Conservation (phyloP, 306 rosid species). For the Adenanthera pavonina region DNA sequence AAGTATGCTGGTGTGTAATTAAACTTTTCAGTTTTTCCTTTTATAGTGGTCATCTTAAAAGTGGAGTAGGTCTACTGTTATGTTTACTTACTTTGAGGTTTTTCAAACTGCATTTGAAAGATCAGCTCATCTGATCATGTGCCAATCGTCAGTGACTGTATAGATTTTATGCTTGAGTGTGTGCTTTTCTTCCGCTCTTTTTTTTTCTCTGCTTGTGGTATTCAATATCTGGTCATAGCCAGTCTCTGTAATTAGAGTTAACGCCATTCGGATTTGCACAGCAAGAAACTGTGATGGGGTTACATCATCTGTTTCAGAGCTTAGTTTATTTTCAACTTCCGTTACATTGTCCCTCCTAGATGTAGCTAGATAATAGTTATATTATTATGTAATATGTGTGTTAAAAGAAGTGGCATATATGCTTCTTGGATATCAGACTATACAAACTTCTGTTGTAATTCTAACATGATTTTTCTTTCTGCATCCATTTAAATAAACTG, state of each 20-base stretch:
- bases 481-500: not conserved
- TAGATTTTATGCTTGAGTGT: not conserved
- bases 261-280: conserved; percentile 5
- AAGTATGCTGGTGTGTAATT: conserved; percentile 85
- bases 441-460: not conserved
- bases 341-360: not conserved
- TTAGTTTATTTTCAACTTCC: not conserved
- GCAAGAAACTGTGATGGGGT: not conserved
- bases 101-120: not conserved
- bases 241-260: conserved; percentile 17
- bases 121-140: not conserved
- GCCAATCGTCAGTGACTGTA: not conserved
- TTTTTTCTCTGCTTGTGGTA: not conserved
- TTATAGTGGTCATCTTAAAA: not conserved
- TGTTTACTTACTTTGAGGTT: not conserved
- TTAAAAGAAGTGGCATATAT: not conserved
- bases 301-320: conserved; percentile 17
- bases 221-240: conserved; percentile 14
- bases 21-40: not conserved
- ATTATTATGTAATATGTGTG: conserved; percentile 1
- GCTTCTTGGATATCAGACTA: not conserved
- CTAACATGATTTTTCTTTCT: conserved; percentile 16
- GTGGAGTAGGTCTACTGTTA: not conserved
- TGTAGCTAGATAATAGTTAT: not conserved
- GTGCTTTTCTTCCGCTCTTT: not conserved